phyloP scores from a whole-genome alignment of 2,329 filamentous ascomycete species.

The Aspergillus unguis region DNA sequence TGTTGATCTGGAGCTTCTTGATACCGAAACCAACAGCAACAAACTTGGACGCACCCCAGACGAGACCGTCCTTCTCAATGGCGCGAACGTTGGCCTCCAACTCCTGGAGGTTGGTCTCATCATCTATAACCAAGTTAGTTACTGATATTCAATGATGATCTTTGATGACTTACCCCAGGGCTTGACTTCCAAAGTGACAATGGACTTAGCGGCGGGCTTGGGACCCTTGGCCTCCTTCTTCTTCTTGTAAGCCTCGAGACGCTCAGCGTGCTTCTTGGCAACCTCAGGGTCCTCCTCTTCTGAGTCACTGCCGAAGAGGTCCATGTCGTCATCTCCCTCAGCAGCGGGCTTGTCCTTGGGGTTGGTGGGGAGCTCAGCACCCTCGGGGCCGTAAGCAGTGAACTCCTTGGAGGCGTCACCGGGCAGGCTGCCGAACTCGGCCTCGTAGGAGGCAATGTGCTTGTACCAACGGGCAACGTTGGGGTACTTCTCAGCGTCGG shows the following conservation, averaged over 20 bases:
- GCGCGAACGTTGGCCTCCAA: slow-evolving; percentile 76
- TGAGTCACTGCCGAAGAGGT: slow-evolving; percentile 81
- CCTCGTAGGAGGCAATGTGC: slow-evolving; percentile 90
- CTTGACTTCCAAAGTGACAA: slow-evolving; percentile 95
- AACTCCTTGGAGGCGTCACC: slow-evolving; percentile 87
- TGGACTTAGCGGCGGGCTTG: slow-evolving; percentile 91
- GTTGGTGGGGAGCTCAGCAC: slow-evolving; percentile 72
- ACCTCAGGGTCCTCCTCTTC: slow-evolving; percentile 92
- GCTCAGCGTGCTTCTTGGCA: slow-evolving; percentile 77
- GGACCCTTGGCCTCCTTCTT: slow-evolving; percentile 87
- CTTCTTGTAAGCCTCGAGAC: slow-evolving; percentile 87
- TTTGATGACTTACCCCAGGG: slow-evolving; percentile 77
- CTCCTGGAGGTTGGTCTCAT: slow-evolving; percentile 86
- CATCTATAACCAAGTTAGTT: slow-evolving; percentile 54
- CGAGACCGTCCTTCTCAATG: slow-evolving; percentile 89
- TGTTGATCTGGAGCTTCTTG: slow-evolving; percentile 98
- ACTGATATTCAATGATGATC: background rate
- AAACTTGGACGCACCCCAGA: slow-evolving; percentile 91
- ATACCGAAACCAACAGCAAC: slow-evolving; percentile 94
- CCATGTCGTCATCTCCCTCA: slow-evolving; percentile 76
- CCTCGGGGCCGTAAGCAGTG: slow-evolving; percentile 88
- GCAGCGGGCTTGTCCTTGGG: slow-evolving; percentile 69
- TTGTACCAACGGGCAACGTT: slow-evolving; percentile 98
- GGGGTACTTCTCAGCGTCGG: slow-evolving; percentile 82
- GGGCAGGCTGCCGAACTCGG: slow-evolving; percentile 84